Percentiles rank a stretch among this genome's conserved stretches.
These are phyloP conservation scores for Kalmusia sp. DNA, from an alignment of 2,329 filamentous ascomycete genomes.

Conservation along the genomic window DNA sequence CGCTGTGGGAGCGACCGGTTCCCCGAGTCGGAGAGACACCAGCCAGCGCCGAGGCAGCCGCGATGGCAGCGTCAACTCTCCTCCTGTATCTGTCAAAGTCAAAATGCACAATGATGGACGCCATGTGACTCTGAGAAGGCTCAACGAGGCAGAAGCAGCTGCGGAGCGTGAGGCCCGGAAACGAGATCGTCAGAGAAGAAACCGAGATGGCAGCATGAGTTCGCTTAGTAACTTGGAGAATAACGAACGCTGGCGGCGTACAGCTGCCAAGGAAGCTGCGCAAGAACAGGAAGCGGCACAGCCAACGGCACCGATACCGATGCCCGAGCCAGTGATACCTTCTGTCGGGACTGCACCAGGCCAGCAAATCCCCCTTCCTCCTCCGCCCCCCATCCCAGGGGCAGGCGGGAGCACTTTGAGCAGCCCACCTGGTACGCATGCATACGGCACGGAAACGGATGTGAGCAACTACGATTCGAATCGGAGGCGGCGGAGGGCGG, in stretches of 20 bases:
- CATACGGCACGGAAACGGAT: constrained; percentile 47
- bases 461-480: constrained; percentile 50
- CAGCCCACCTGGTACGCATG: constrained; percentile 42
- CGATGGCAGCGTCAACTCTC: constrained; percentile 58
- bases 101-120: constrained; percentile 70
- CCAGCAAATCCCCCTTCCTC: constrained; percentile 32
- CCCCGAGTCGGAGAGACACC: constrained; percentile 36
- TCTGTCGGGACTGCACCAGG: constrained; percentile 30
- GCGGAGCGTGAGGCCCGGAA: constrained; percentile 64
- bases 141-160: constrained; percentile 68
- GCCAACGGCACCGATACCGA: constrained; percentile 21
- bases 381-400: constrained; percentile 44
- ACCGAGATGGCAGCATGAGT: constrained; percentile 49
- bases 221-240: constrained; percentile 44
- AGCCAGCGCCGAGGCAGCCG: constrained; percentile 39
- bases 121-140: constrained; percentile 66
- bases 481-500: constrained; percentile 46
- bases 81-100: constrained; percentile 69
- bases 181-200: constrained; percentile 52
- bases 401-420: constrained; percentile 41
- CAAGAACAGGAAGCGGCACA: constrained; percentile 42
- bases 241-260: constrained; percentile 47
- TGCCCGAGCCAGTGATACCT: constrained; percentile 30
- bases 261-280: constrained; percentile 44
- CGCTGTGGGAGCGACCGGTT: constrained; percentile 33